phyloP scores from a whole-genome alignment of 208 protist species.

The Borovskyia barvae region DNA sequence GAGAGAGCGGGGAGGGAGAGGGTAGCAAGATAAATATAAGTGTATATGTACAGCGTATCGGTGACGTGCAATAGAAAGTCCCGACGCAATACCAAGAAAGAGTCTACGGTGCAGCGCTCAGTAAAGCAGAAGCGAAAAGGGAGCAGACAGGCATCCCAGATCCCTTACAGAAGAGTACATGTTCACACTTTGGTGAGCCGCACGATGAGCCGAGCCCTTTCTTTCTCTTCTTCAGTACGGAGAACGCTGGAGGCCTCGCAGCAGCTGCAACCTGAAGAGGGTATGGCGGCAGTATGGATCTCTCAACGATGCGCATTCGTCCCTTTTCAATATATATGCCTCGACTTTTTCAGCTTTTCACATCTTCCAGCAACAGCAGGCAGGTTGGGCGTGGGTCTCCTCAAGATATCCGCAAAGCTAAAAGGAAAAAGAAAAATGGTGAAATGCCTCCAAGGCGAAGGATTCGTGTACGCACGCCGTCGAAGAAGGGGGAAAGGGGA shows the following conservation, averaged over 20 bases:
- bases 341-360: no score
- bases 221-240: no score
- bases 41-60: neutral
- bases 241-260: no score
- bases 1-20: neutral
- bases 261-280: no score
- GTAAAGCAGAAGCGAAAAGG: conserved; percentile 1
- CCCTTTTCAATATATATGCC: neutral
- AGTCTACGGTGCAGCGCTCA: neutral
- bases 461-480: neutral
- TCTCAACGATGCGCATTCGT: neutral
- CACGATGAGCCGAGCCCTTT: no score
- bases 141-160: no score
- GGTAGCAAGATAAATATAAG: neutral
- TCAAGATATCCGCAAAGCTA: neutral
- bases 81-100: neutral
- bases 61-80: neutral
- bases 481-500: neutral
- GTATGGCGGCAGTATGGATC: neutral
- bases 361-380: no score
- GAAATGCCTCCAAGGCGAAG: no score
- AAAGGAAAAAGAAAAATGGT: neutral
- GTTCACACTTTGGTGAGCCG: no score
- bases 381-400: neutral
- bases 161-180: no score